Evolutionary conservation across 1,284 basidiomycete genomes (phyloP).

Genomic region (Trichosporon sp.): DNA sequence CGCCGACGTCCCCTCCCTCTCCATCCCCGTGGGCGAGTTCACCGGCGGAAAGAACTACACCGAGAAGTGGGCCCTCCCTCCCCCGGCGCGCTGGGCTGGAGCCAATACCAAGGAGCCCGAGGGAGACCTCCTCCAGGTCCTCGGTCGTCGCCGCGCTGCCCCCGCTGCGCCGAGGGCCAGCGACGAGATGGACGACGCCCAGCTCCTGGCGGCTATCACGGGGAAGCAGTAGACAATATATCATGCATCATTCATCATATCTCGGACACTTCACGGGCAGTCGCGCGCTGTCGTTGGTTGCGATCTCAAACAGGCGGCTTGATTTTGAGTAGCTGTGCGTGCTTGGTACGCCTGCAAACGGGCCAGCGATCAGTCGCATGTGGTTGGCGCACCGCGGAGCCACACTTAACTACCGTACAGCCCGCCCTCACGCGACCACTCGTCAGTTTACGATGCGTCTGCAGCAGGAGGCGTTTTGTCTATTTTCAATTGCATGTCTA

Average conservation of each 20-base stretch:
- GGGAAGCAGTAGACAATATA: conserved; percentile 8
- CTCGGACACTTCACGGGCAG: neutral
- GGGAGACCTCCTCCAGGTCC: conserved; percentile 22
- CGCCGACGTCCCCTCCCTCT: conserved; percentile 19
- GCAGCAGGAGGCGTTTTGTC: neutral
- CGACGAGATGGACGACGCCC: conserved; percentile 30
- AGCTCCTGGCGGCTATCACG: conserved; percentile 24
- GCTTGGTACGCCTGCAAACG: no score
- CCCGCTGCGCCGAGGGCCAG: conserved; percentile 6
- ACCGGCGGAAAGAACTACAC: conserved; percentile 37
- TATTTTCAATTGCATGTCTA: conserved; percentile 2
- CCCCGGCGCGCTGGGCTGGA: conserved; percentile 12
- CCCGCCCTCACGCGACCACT: neutral
- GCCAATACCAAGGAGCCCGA: neutral
- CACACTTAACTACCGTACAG: neutral
- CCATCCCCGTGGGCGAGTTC: conserved; percentile 28
- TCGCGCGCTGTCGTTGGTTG: no score
- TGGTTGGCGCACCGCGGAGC: no score
- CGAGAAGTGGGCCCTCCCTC: conserved; percentile 37
- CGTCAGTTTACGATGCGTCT: neutral
- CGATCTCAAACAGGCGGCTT: no score
- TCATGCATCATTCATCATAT: conserved; percentile 12
- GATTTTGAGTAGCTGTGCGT: no score
- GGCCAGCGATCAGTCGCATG: no score
- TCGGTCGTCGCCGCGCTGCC: neutral